phyloP scores from a whole-genome alignment of 192 early-diverging fungal genomes.

The Podila minutissima region DNA sequence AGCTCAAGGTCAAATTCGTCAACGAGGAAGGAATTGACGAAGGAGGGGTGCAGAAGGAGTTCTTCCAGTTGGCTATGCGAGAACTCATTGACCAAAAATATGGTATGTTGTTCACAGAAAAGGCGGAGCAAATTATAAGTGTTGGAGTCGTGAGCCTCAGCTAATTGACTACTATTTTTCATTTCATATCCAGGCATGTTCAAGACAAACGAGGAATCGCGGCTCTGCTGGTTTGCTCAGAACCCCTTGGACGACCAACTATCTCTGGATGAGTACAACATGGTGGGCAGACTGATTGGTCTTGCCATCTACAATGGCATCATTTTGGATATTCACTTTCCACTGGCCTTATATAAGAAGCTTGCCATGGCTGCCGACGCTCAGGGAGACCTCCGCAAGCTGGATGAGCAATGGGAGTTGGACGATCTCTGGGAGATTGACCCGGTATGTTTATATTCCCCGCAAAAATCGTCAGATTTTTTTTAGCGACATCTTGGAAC shows the following conservation, averaged over 20 bases:
- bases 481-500: too few species aligned
- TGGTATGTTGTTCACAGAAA: conserved; percentile 39
- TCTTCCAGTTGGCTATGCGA: conserved; percentile 89
- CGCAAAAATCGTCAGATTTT: too few species aligned
- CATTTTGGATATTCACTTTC: conserved; percentile 93
- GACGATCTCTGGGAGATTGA: conserved; percentile 82
- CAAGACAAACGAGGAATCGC: conserved; percentile 80
- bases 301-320: conserved; percentile 93
- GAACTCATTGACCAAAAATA: conserved; percentile 90
- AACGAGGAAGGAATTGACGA: conserved; percentile 95
- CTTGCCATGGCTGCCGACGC: conserved; percentile 55
- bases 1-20: conserved; percentile 89
- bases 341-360: conserved; percentile 88
- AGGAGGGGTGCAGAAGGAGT: conserved; percentile 95
- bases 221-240: conserved; percentile 87
- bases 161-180: background rate
- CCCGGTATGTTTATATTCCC: conserved; percentile 58
- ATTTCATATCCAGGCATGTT: conserved; percentile 63
- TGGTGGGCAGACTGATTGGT: conserved; percentile 89
- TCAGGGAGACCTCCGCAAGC: conserved; percentile 6
- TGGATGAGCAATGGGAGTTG: conserved; percentile 69
- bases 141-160: too few species aligned
- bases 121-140: too few species aligned
- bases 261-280: conserved; percentile 80
- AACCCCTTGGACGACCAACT: conserved; percentile 59